Percentiles rank a stretch among this genome's conserved stretches.
Evolutionary conservation across 345 rosid species (phyloP).

Genomic region (Bruguiera parviflora): DNA sequence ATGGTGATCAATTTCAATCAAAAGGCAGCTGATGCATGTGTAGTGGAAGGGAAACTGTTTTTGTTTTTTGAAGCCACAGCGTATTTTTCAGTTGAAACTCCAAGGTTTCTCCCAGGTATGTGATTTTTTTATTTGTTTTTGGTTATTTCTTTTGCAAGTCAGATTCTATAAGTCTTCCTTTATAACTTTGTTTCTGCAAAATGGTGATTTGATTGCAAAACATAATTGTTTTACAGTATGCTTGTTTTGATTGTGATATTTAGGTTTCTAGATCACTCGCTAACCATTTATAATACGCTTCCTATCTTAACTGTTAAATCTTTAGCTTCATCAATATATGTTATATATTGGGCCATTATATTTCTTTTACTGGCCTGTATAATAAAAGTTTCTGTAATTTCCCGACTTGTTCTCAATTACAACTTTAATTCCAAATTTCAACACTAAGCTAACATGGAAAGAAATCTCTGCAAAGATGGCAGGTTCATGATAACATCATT

Average conservation of each 20-base stretch:
- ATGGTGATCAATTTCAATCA: too few species aligned
- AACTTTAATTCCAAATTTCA: neutral
- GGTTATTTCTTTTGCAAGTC: too few species aligned
- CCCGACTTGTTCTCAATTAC: neutral
- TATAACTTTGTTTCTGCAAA: too few species aligned
- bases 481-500: neutral
- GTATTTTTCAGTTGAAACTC: too few species aligned
- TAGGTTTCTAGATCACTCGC: neutral
- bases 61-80: too few species aligned
- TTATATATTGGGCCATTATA: neutral
- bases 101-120: too few species aligned
- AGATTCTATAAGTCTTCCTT: too few species aligned
- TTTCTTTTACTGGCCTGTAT: neutral
- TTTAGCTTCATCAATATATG: neutral
- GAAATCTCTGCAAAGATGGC: neutral
- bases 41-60: too few species aligned
- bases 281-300: neutral
- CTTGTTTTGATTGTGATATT: neutral
- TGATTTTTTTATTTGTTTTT: too few species aligned
- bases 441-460: neutral
- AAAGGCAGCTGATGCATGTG: too few species aligned
- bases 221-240: neutral
- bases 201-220: neutral
- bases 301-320: neutral
- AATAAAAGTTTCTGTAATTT: neutral